A percentile compares a stretch with the other conserved stretches of the same genome.
Evolutionary conservation across 2,329 filamentous ascomycete species (phyloP).

Genomic region (Neurospora sp.): DNA sequence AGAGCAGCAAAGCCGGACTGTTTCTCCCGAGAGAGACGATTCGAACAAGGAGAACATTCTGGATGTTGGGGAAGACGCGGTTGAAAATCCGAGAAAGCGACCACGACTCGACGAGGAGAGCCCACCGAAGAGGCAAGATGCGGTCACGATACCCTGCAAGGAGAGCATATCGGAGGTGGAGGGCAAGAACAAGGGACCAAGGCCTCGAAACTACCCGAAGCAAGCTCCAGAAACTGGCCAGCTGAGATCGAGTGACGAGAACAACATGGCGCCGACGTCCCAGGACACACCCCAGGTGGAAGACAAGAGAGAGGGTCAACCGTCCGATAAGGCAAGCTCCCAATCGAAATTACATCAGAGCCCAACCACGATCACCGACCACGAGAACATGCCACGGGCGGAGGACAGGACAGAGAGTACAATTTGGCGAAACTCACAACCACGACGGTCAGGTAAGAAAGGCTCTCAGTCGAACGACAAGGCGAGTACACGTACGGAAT

Average conservation of each 20-base stretch:
- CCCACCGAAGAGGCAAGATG: not conserved
- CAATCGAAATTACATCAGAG: not conserved
- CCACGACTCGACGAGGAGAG: not conserved
- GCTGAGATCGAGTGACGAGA: too few species aligned
- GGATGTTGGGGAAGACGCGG: not conserved
- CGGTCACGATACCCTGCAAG: not conserved
- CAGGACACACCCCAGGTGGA: not conserved
- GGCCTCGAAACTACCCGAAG: not conserved
- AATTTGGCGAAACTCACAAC: rapidly evolving
- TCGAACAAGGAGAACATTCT: not conserved
- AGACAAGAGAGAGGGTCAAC: not conserved
- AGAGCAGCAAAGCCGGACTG: not conserved
- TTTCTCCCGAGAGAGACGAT: not conserved
- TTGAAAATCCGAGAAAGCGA: not conserved
- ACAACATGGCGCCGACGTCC: not conserved
- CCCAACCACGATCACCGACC: not conserved
- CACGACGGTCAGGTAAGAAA: not conserved
- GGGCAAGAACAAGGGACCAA: not conserved
- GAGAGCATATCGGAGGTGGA: not conserved
- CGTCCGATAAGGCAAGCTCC: not conserved
- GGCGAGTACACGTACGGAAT: not conserved
- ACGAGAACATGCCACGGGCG: not conserved
- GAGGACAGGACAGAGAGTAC: not conserved
- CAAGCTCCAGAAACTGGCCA: not conserved
- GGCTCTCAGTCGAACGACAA: not conserved